Percentiles rank a stretch among this genome's conserved stretches.
These are phyloP conservation scores for Oryza meyeriana DNA, from an alignment of 176 grass and related monocot species.

Conservation along the genomic window DNA sequence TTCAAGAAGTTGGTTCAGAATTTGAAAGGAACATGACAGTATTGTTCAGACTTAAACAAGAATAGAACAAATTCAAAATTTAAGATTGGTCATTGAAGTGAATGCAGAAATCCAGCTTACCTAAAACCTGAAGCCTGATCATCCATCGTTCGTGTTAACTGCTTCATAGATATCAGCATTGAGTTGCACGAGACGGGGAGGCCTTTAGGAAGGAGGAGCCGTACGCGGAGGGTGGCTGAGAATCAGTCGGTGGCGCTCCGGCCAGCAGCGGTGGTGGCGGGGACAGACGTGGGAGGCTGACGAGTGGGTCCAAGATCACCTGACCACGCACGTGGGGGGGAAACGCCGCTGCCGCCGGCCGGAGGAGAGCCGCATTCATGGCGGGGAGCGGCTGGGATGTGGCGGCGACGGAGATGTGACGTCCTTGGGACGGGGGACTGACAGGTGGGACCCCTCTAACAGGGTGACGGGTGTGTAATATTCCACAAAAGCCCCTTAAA, in stretches of 20 bases:
- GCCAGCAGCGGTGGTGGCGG: background rate
- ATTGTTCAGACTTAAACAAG: background rate
- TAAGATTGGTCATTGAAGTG: background rate
- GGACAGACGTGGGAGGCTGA: background rate
- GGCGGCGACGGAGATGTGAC: too few relatives aligned
- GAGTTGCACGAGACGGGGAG: background rate
- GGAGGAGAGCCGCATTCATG: background rate
- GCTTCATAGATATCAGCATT: background rate
- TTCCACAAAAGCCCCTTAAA: background rate
- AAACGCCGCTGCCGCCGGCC: background rate
- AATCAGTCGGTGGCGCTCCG: conserved; percentile 11
- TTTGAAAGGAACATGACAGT: background rate
- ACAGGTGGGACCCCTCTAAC: background rate
- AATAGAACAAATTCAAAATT: background rate
- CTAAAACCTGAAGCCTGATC: background rate
- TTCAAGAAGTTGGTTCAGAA: background rate
- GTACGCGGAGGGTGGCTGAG: background rate
- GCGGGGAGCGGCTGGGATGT: too few relatives aligned
- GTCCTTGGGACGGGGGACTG: too few relatives aligned
- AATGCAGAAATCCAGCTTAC: background rate
- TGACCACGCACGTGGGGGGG: background rate
- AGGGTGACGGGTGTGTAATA: background rate
- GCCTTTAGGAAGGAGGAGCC: background rate
- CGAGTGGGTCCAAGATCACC: background rate
- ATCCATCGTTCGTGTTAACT: background rate